A percentile compares a stretch with the other conserved stretches of the same genome.
phyloP scores from a whole-genome alignment of 2,329 filamentous ascomycete genomes.

The Trichoderma asperellum region DNA sequence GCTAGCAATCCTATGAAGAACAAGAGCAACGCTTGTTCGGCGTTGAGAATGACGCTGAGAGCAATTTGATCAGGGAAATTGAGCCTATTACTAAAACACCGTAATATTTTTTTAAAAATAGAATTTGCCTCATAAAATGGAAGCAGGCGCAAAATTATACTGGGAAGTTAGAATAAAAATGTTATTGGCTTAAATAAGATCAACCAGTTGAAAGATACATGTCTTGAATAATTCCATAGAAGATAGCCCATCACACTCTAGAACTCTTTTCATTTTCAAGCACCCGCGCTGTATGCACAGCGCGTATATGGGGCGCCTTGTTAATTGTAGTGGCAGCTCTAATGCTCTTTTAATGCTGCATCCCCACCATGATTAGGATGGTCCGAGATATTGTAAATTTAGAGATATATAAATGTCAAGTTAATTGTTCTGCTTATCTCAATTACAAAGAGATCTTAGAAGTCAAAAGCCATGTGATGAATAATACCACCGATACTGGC shows the following conservation, averaged over 20 bases:
- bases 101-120: neutral
- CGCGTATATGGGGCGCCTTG: neutral
- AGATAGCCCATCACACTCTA: neutral
- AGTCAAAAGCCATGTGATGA: neutral
- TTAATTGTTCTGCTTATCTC: neutral
- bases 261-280: no score
- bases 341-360: neutral
- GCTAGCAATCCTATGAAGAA: no score
- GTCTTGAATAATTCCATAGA: no score
- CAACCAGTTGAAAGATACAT: neutral
- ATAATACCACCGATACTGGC: neutral
- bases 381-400: neutral
- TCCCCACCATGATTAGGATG: neutral
- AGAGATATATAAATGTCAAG: neutral
- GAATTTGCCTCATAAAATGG: neutral
- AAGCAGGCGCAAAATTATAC: no score
- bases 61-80: no score
- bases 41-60: no score
- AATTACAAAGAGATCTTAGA: neutral
- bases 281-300: no score
- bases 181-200: neutral
- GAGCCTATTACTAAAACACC: no score
- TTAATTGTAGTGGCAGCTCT: neutral
- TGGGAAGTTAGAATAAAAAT: neutral
- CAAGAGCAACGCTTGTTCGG: no score